Conservation (phyloP, 768 basidiomycete genomes). For the Mycena albidolilacea region DNA sequence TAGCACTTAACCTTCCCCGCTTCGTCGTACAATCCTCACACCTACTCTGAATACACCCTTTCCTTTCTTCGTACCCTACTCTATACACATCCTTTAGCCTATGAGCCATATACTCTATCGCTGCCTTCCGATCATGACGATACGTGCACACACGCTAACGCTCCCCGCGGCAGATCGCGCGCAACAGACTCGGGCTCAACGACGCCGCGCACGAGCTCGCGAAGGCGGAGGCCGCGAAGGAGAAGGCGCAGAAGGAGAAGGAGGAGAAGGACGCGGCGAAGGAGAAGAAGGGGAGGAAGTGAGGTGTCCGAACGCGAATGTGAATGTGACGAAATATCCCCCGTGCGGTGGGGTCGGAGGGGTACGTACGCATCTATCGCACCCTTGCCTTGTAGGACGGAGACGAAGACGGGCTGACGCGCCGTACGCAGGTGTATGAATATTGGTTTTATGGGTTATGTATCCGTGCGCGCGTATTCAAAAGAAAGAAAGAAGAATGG, state of each 20-base stretch:
- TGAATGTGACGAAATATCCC: too few species aligned
- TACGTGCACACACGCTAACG: not conserved
- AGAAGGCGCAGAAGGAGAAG: conserved; percentile 71
- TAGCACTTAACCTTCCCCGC: not conserved
- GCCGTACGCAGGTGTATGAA: not conserved
- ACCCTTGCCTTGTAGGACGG: too few species aligned
- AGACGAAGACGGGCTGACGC: too few species aligned
- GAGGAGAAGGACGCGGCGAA: conserved; percentile 37
- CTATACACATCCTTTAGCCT: too few species aligned
- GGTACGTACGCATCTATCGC: too few species aligned
- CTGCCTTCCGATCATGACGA: too few species aligned
- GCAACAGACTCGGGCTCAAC: conserved; percentile 93
- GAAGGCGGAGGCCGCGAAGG: conserved; percentile 78
- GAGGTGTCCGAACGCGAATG: too few species aligned
- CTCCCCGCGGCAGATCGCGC: conserved; percentile 75
- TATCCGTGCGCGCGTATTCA: not conserved
- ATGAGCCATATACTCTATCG: too few species aligned
- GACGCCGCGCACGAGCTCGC: conserved; percentile 88
- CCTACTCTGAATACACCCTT: not conserved
- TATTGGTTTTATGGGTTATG: not conserved
- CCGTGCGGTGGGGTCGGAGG: too few species aligned
- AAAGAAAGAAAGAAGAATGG: not conserved
- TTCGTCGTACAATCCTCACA: not conserved
- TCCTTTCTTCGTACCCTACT: too few species aligned
- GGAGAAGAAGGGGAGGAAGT: conserved; percentile 37